phyloP scores from a whole-genome alignment of 1,139 yeast genomes.

The Yamadazyma triangularis region DNA sequence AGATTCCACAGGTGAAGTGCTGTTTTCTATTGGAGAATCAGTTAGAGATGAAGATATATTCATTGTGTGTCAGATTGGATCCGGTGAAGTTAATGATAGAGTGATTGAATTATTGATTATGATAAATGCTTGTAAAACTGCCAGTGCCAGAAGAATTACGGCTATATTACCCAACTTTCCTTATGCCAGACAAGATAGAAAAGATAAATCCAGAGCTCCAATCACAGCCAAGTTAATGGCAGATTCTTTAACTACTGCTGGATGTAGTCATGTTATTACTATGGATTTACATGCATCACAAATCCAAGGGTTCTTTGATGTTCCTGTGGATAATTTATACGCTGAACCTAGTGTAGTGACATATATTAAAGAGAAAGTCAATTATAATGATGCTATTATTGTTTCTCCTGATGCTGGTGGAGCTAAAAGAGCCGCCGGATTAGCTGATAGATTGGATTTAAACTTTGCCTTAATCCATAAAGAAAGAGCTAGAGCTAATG shows the following conservation, averaged over 20 bases:
- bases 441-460: conserved; percentile 72
- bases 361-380: conserved; percentile 55
- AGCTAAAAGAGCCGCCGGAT: conserved; percentile 75
- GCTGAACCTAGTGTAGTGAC: conserved; percentile 76
- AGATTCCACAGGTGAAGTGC: conserved; percentile 76
- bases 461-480: conserved; percentile 79
- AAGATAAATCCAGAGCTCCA: conserved; percentile 79
- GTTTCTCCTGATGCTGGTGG: conserved; percentile 89
- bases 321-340: conserved; percentile 76
- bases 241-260: conserved; percentile 71
- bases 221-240: conserved; percentile 78
- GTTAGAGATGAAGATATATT: conserved; percentile 96
- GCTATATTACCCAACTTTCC: conserved; percentile 80
- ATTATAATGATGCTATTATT: conserved; percentile 49
- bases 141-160: conserved; percentile 75
- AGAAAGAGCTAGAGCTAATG: conserved; percentile 77
- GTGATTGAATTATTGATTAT: conserved; percentile 71
- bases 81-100: conserved; percentile 86
- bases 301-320: conserved; percentile 77
- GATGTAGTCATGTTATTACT: conserved; percentile 77
- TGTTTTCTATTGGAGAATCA: conserved; percentile 88
- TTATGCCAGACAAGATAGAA: conserved; percentile 79
- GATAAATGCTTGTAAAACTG: conserved; percentile 74
- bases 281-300: conserved; percentile 85
- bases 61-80: conserved; percentile 79